A percentile compares a stretch with the other conserved stretches of the same genome.
These are phyloP conservation scores for Penicillium sp. DNA, from an alignment of 2,329 filamentous ascomycete species.

Conservation along the genomic window DNA sequence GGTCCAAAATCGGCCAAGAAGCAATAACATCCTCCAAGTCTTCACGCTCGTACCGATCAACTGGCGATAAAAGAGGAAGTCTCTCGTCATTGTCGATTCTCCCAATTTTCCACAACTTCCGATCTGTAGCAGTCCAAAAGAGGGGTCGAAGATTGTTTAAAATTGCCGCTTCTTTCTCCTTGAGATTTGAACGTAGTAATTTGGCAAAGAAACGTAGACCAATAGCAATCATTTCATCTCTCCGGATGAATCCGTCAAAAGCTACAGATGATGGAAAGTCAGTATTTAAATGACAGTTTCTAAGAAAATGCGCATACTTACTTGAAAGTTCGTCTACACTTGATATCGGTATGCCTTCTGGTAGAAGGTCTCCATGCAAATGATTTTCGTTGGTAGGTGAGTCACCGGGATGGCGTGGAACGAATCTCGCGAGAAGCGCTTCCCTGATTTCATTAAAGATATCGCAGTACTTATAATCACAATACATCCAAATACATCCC, in stretches of 20 bases:
- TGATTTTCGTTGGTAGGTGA: background rate
- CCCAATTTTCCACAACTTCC: background rate
- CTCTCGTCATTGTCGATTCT: background rate
- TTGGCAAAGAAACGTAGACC: background rate
- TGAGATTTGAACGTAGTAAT: background rate
- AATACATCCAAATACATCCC: background rate
- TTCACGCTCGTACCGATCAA: background rate
- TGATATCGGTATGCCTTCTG: background rate
- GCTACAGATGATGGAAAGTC: background rate
- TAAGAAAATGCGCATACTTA: background rate
- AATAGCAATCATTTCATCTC: background rate
- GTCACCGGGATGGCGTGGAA: background rate
- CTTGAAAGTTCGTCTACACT: background rate
- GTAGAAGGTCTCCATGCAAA: background rate
- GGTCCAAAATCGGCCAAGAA: slow-evolving; percentile 2
- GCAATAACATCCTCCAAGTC: slow-evolving; percentile 1
- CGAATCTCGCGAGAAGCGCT: background rate
- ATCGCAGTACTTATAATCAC: background rate
- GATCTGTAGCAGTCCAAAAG: background rate
- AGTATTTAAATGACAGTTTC: background rate
- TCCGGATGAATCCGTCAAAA: background rate
- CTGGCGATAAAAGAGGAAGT: background rate
- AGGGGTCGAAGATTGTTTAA: background rate
- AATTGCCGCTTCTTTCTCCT: background rate
- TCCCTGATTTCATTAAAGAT: background rate